Evolutionary conservation across 2,329 filamentous ascomycete genomes (phyloP).

Genomic region (Microdochium paspali): DNA sequence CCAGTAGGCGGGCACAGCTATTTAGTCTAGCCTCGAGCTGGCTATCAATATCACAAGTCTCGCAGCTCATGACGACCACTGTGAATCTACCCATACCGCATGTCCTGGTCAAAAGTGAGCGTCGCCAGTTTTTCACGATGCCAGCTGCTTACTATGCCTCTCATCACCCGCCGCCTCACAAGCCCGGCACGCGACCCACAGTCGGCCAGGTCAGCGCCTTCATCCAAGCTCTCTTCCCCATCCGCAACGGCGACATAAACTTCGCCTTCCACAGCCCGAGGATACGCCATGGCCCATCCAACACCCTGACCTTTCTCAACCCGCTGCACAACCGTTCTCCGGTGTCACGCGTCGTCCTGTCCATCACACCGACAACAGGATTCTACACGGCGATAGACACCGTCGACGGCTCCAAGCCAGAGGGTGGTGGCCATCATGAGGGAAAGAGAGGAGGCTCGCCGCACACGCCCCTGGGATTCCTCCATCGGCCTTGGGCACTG

Average conservation of each 20-base stretch:
- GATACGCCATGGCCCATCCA: neutral
- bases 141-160: neutral
- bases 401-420: no score
- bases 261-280: constrained; percentile 7
- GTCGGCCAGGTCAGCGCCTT: neutral
- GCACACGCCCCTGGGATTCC: constrained; percentile 4
- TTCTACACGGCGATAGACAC: constrained; percentile 5
- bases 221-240: constrained; percentile 3
- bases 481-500: constrained; percentile 8
- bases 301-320: neutral
- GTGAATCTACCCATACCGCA: no score
- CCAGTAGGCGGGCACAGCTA: no score
- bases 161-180: neutral
- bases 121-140: no score
- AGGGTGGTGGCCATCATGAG: no score
- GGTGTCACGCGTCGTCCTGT: constrained; percentile 5
- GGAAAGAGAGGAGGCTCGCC: neutral
- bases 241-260: constrained; percentile 2
- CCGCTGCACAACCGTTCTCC: neutral
- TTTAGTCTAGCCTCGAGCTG: no score
- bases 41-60: no score
- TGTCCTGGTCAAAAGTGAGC: no score
- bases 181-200: neutral
- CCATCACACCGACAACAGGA: constrained; percentile 8
- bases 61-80: no score